Evolutionary conservation across 352 stramenopile genomes (phyloP).

Genomic region (Phytopythium kandeliae): DNA sequence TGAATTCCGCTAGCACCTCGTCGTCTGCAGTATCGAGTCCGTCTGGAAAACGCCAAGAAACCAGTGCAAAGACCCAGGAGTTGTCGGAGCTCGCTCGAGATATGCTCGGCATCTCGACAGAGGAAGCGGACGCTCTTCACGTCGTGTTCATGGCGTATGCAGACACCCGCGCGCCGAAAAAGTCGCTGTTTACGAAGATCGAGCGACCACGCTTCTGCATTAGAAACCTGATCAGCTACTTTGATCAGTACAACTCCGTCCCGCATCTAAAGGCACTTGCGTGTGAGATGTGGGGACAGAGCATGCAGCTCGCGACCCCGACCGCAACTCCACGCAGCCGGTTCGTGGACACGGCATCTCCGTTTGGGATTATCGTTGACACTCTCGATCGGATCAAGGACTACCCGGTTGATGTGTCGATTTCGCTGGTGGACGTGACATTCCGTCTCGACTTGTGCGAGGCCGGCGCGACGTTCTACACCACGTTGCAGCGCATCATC

Average conservation of each 20-base stretch:
- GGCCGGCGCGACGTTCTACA: slow-evolving; percentile 47
- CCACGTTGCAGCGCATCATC: slow-evolving; percentile 51
- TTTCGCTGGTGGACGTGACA: slow-evolving; percentile 61
- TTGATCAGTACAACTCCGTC: slow-evolving; percentile 43
- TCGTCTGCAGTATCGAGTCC: not conserved
- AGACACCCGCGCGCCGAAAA: slow-evolving; percentile 46
- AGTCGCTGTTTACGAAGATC: slow-evolving; percentile 32
- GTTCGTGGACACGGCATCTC: slow-evolving; percentile 2
- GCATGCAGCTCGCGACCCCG: slow-evolving; percentile 32
- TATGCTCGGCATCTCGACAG: slow-evolving; percentile 39
- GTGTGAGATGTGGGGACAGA: slow-evolving; percentile 50
- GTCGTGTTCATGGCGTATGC: slow-evolving; percentile 47
- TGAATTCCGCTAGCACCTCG: slow-evolving; percentile 18
- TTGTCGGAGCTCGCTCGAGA: slow-evolving; percentile 36
- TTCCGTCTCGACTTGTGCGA: slow-evolving; percentile 62
- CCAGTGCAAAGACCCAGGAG: slow-evolving; percentile 18
- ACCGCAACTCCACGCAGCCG: slow-evolving; percentile 5
- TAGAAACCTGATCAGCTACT: slow-evolving; percentile 60
- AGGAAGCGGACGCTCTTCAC: slow-evolving; percentile 42
- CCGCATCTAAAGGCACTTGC: slow-evolving; percentile 40
- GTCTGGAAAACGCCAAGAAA: slow-evolving; percentile 2
- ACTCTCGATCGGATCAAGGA: slow-evolving; percentile 56
- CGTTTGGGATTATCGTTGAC: slow-evolving; percentile 27
- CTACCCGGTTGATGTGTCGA: slow-evolving; percentile 63
- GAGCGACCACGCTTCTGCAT: slow-evolving; percentile 46